Base-by-base conservation (phyloP, 225 moss, liverwort and hornwort genomes). In the Neckera pumila region DNA sequence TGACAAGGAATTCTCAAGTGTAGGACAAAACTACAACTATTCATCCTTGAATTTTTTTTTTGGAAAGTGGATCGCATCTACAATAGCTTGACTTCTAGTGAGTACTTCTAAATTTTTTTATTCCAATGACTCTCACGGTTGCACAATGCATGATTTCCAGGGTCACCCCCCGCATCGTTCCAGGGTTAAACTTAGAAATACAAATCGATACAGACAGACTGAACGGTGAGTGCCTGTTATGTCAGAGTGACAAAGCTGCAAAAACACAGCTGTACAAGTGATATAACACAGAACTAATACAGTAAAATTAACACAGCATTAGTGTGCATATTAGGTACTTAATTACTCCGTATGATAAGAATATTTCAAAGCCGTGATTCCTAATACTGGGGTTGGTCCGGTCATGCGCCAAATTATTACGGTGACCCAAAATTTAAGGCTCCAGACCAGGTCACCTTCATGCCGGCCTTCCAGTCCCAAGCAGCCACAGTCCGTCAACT, bases 361-460 rank as follows among this genome's bases (percentile, higher is more conserved):
- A 84, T 56, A 66, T 76, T 66, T 59, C 49, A 59, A 81, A 60
- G 47, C 9, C 65, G 58, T 80, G 66, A 75, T 76, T 17, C 76
- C 34, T 26, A 31, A 9, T 7, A 42, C 38, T 66, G 23, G 72
- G 25, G 54, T 88, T 85, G 90, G 88, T 69, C 66, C 69, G 54
- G 67, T 81, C 85, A 62, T 86, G 70, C 62, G 64, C 71, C 17
- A 86, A 86, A 79, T 89, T 89, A 91, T 89, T 72, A 77, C 34
- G 71, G 82, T 28, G 72, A 71, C 78, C 79, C 83, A 77, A 78
- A 47, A 86, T 89, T 82, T 78, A 57, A 58, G 91, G 71, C 78
- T 78, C 71, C 47, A 90, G 88, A 86, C 88, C 62, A 63, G 82
- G 88, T 86, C 89, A 47, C 45, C 87, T 56, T 83, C 86, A 76